These are phyloP conservation scores for Schizosaccharomyces osmophilus DNA, from an alignment of 805 yeast genomes.

Conservation along the genomic window DNA sequence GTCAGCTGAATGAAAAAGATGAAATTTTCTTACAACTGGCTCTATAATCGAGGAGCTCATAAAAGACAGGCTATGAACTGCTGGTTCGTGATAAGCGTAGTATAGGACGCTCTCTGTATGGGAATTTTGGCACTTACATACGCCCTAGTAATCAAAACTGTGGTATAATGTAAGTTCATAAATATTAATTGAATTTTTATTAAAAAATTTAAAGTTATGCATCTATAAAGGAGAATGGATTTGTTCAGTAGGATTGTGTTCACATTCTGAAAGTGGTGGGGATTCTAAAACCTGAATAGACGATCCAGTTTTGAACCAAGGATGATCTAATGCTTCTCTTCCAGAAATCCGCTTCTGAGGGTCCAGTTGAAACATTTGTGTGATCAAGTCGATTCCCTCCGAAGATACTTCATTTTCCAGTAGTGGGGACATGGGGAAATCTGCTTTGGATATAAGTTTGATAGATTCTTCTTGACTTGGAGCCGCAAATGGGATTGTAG, in stretches of 20 bases:
- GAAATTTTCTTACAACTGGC: not conserved
- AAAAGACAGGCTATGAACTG: too few species aligned
- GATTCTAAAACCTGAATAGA: not conserved
- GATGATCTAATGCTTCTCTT: conserved; percentile 45
- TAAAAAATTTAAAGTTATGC: not conserved
- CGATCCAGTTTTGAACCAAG: conserved; percentile 34
- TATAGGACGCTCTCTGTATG: too few species aligned
- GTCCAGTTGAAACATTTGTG: conserved; percentile 47
- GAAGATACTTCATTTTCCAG: conserved; percentile 38
- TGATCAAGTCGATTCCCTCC: conserved; percentile 50
- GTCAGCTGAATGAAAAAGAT: too few species aligned
- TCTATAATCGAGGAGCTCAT: not conserved
- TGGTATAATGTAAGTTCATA: not conserved
- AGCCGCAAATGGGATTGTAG: conserved; percentile 87
- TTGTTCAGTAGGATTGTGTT: not conserved
- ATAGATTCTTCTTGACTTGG: conserved; percentile 69
- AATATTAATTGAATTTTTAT: not conserved
- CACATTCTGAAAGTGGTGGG: not conserved
- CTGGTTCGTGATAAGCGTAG: too few species aligned
- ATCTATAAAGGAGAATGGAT: not conserved
- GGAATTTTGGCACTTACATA: too few species aligned
- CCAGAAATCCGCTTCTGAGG: conserved; percentile 56
- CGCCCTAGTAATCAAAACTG: too few species aligned
- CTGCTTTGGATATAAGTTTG: conserved; percentile 49
- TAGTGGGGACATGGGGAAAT: conserved; percentile 41